Evolutionary conservation across 805 yeast species (phyloP).

Genomic region (Scheffersomyces coipomensis): DNA sequence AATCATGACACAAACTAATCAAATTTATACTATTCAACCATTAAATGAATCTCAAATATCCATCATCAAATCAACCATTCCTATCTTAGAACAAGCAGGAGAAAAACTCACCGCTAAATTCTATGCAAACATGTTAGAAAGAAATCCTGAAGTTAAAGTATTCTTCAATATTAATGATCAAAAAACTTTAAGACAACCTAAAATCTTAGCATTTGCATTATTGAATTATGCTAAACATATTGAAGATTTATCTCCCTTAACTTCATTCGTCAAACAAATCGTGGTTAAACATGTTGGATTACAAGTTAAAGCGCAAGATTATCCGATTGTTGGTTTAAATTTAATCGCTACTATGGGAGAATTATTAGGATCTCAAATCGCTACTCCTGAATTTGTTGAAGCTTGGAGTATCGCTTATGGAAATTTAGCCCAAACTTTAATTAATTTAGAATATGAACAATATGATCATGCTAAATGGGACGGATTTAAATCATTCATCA

Average conservation of each 20-base stretch:
- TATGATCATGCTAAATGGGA: constrained; percentile 50
- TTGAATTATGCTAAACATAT: constrained; percentile 62
- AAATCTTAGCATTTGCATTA: constrained; percentile 61
- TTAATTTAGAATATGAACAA: constrained; percentile 49
- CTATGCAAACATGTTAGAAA: constrained; percentile 54
- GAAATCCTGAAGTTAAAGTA: constrained; percentile 54
- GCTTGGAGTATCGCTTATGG: constrained; percentile 71
- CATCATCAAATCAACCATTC: constrained; percentile 48
- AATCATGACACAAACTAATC: no score
- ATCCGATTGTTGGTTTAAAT: constrained; percentile 60
- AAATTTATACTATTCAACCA: constrained; percentile 23
- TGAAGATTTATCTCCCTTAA: constrained; percentile 53
- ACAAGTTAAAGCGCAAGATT: constrained; percentile 61
- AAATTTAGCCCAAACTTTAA: constrained; percentile 59
- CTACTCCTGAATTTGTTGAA: constrained; percentile 54
- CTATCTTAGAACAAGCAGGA: constrained; percentile 57
- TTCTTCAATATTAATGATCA: constrained; percentile 64
- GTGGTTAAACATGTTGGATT: constrained; percentile 67
- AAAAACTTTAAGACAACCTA: constrained; percentile 53
- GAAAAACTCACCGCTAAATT: constrained; percentile 51
- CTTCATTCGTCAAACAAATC: constrained; percentile 55
- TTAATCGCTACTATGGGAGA: constrained; percentile 54
- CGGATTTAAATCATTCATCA: constrained; percentile 55
- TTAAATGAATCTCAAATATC: constrained; percentile 28
- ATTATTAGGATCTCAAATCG: constrained; percentile 54